These are phyloP conservation scores for Amphirosellinia nigrospora DNA, from an alignment of 495 filamentous ascomycete genomes.

Conservation along the genomic window DNA sequence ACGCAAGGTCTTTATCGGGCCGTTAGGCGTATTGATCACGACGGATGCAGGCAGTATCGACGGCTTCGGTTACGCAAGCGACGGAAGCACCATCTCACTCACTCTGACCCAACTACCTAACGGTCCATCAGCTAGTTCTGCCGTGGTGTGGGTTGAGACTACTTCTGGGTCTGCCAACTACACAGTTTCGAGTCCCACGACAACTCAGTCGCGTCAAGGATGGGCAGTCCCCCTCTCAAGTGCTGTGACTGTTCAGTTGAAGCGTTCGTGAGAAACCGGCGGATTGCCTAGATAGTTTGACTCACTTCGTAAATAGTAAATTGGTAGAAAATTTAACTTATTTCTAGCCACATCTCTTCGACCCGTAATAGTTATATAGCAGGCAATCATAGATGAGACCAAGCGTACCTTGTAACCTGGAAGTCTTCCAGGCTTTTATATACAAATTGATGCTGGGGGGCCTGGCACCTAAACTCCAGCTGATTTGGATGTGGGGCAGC, in stretches of 20 bases:
- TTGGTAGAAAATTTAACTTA: not conserved
- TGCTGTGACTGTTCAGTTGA: conserved; percentile 23
- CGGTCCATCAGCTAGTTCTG: conserved; percentile 31
- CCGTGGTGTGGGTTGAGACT: conserved; percentile 34
- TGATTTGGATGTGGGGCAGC: not conserved
- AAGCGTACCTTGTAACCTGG: no score
- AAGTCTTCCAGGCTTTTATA: not conserved
- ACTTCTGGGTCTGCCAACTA: conserved; percentile 27
- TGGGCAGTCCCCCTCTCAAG: conserved; percentile 28
- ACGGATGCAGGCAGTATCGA: conserved; percentile 50
- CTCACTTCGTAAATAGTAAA: not conserved
- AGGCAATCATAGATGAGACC: not conserved
- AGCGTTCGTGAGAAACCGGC: not conserved
- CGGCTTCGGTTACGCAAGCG: conserved; percentile 32
- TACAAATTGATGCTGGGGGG: not conserved
- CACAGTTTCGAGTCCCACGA: conserved; percentile 21
- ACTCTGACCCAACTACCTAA: conserved; percentile 32
- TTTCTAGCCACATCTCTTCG: not conserved
- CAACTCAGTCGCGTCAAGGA: conserved; percentile 24
- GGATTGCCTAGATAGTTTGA: not conserved
- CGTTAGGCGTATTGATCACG: conserved; percentile 47
- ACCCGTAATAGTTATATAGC: not conserved
- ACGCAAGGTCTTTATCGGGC: conserved; percentile 50
- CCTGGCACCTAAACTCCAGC: not conserved
- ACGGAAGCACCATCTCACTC: conserved; percentile 32